Evolutionary conservation across 148 eudicot species (phyloP), one percentile per base, ranked within the genome.

Genomic region (Polygonum maritimum): DNA sequence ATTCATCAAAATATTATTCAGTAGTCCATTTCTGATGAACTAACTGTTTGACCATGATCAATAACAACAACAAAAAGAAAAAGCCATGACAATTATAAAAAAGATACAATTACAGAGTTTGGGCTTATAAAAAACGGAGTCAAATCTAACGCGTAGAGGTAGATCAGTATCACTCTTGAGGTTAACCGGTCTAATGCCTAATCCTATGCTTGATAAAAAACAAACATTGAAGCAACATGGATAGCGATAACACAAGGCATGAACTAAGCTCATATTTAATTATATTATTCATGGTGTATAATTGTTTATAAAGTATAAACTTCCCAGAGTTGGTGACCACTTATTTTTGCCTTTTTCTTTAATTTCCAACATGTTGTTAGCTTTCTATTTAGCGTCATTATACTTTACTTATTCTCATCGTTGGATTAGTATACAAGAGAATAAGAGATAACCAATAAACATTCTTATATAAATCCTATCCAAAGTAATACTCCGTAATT

Each of bases 241-340:
- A 36, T 35, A n/a, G 71, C 45, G 15, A 67, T 36, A 35, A 67
- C 71, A 45, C 71, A 35, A 67, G 44, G 40, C 44, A 38, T 67
- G n/a, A 38, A 67, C 71, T 67, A 67, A 67, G 36, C 44, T 33
- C 71, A 36, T 67, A 5, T 67, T 67, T 67, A 67, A 11, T 10
- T 10, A 35, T 10, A 36, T 36, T 35, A 36, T 67, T 14, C 11
- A 38, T 31, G 10, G 13, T 57, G 31, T 26, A 26, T 1, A 26
- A 26, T 26, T 26, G 63, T 22, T 57, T 57, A 57, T 19, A 1
- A 57, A 62, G 39, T 67, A 38, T 67, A 15, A 67, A 16, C 21
- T 67, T 67, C 45, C 21, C 16, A 14, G 71, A 67, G 71, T 67
- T 67, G 71, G 71, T 36, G 71, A 67, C 71, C 71, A 38, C 71